Evolutionary conservation across 305 asterid species (phyloP), one percentile per base, ranked within the genome.

Genomic region (Caryopteris hybrid): DNA sequence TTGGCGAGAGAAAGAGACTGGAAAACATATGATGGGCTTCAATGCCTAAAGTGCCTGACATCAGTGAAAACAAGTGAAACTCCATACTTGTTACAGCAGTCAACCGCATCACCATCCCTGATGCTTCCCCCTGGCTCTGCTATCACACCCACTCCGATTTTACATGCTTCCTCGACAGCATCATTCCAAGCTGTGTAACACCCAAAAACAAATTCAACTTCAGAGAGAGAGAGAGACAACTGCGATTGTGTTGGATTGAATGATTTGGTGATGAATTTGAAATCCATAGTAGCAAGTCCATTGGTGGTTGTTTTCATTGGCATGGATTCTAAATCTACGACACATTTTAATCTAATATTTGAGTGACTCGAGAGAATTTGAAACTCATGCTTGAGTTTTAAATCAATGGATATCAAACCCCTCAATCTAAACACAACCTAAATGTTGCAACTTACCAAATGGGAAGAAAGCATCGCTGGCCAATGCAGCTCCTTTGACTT

Each of bases 401-500:
- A 31, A 31, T 31, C 5, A 5, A 31, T 8, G 36, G 6, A 5
- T 31, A 8, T 31, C 36, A 31, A 31, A 31, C 5, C 5, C 5
- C 25, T 22, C 47, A 39, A 22, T 36, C 68, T 1, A 20, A 55
- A 36, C 3, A 9, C 39, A n/a, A 29, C 43, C 25, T 45, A 25
- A 56, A 1, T 10, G 4, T 39, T 11, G 31, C 43, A 58, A 68
- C 78, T 75, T 83, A 93, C 99, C 99, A 60, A 90, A 93, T 21
- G 99, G 99, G 71, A 93, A 93, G 83, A 93, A 93, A 46, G 99
- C 99, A 76, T 93, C 99, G 34, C 99, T 93, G 8, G 99, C 99
- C 86, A 93, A 81, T 68, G 96, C 86, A 59, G 97, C 99, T 80
- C 97, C 97, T 77, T 93, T 90, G 71, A 85, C 85, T 69, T 93